These are phyloP conservation scores for Verticillium albo-atrum DNA, from an alignment of 2,329 filamentous ascomycete species.

Conservation along the genomic window DNA sequence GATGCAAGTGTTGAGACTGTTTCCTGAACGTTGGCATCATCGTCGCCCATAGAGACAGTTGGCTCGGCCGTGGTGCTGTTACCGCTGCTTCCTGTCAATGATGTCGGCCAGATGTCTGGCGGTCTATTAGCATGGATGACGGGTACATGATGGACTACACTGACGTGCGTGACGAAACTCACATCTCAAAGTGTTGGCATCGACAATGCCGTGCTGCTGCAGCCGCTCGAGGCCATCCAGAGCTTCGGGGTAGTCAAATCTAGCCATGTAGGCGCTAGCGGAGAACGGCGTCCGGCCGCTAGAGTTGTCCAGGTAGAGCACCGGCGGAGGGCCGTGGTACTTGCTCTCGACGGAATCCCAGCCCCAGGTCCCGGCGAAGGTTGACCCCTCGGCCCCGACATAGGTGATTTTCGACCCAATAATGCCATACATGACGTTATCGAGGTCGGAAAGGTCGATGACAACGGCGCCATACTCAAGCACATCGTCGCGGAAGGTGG, in stretches of 20 bases:
- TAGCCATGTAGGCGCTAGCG: neutral
- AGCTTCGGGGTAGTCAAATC: no score
- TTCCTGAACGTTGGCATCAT: neutral
- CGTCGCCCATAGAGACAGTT: neutral
- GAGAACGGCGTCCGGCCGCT: neutral
- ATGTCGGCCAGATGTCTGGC: no score
- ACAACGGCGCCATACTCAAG: constrained; percentile 6
- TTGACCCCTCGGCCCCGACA: neutral
- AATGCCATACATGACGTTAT: neutral
- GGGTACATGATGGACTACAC: constrained; percentile 1
- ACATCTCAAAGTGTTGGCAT: neutral
- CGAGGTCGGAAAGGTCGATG: constrained; percentile 2
- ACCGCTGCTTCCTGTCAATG: no score
- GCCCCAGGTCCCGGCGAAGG: neutral
- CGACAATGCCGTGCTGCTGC: no score
- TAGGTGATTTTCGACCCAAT: neutral
- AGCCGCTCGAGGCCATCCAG: no score
- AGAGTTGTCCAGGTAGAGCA: neutral
- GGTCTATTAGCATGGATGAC: neutral
- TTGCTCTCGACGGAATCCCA: neutral
- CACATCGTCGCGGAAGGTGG: constrained; percentile 1
- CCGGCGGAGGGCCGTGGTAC: neutral
- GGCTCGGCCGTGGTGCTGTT: no score
- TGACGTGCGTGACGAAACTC: no score
- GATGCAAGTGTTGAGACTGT: neutral